Evolutionary conservation across 2,329 filamentous ascomycete species (phyloP).

Genomic region (Bipolaris bicolor): DNA sequence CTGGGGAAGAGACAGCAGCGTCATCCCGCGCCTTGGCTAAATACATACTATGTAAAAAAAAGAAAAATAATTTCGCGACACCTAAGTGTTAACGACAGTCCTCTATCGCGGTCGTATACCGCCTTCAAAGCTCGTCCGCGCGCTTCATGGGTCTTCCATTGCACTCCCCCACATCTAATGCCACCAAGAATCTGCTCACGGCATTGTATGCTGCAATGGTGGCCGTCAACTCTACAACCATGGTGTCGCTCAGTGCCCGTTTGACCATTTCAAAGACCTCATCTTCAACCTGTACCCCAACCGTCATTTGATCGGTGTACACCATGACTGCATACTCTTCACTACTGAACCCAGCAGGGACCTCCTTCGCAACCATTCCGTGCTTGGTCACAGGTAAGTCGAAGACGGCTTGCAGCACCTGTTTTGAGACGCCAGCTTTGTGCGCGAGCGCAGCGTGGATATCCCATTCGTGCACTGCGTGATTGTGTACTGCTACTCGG

Average conservation of each 20-base stretch:
- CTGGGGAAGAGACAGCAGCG: constrained; percentile 27
- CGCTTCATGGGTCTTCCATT: constrained; percentile 44
- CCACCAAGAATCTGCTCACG: constrained; percentile 82
- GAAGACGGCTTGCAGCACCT: constrained; percentile 58
- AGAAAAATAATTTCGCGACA: background rate
- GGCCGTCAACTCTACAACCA: constrained; percentile 80
- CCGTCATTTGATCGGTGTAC: constrained; percentile 86
- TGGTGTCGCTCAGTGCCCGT: constrained; percentile 67
- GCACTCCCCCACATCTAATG: constrained; percentile 68
- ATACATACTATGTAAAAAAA: background rate
- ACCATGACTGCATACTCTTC: constrained; percentile 71
- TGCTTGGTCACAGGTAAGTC: constrained; percentile 30
- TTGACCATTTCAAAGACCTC: constrained; percentile 69
- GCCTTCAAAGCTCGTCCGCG: constrained; percentile 34
- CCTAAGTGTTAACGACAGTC: background rate
- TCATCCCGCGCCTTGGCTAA: constrained; percentile 15
- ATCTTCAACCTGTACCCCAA: constrained; percentile 71
- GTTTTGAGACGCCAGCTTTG: constrained; percentile 64
- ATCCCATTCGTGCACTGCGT: constrained; percentile 85
- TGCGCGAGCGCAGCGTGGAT: constrained; percentile 74
- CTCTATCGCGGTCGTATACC: background rate
- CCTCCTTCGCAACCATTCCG: constrained; percentile 19
- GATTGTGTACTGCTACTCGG: constrained; percentile 81
- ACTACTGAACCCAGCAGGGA: constrained; percentile 47
- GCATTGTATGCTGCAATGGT: constrained; percentile 84